Evolutionary conservation across 768 basidiomycete genomes (phyloP).

Genomic region (Tylopilus rubrobrunneus): DNA sequence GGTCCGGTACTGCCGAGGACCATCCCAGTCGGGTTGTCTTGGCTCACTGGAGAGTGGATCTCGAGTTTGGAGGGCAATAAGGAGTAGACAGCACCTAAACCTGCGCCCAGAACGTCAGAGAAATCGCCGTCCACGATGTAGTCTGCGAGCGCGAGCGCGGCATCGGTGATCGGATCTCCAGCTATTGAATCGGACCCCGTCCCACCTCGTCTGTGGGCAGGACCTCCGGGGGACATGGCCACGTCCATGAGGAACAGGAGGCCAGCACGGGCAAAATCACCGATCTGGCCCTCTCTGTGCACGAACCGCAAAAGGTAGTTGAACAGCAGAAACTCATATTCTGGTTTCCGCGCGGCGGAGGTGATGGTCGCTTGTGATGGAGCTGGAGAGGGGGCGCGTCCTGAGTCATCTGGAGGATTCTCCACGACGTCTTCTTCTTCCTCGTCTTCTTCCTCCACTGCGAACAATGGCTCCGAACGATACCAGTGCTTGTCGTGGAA

Average conservation of each 20-base stretch:
- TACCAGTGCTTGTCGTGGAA: constrained; percentile 94
- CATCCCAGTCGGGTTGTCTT: constrained; percentile 54
- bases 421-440: constrained; percentile 42
- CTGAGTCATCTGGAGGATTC: constrained; percentile 7
- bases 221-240: constrained; percentile 79
- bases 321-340: constrained; percentile 95
- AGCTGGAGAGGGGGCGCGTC: constrained; percentile 50
- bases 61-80: constrained; percentile 84
- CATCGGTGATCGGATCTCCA: constrained; percentile 75
- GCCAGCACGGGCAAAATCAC: constrained; percentile 90
- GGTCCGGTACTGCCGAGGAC: constrained; percentile 60
- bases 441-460: constrained; percentile 75
- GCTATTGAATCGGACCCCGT: constrained; percentile 12
- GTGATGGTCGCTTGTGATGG: constrained; percentile 58
- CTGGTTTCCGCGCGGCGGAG: constrained; percentile 61
- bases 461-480: constrained; percentile 68
- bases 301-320: constrained; percentile 94
- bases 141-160: constrained; percentile 83
- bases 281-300: constrained; percentile 90
- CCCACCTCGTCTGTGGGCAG: constrained; percentile 40
- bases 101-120: constrained; percentile 94
- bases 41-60: constrained; percentile 46
- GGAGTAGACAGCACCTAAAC: constrained; percentile 90
- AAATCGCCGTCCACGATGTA: constrained; percentile 97
- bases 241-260: constrained; percentile 94